Conservation (phyloP, 129 eudicot genomes). For the Kitagawia praeruptora region DNA sequence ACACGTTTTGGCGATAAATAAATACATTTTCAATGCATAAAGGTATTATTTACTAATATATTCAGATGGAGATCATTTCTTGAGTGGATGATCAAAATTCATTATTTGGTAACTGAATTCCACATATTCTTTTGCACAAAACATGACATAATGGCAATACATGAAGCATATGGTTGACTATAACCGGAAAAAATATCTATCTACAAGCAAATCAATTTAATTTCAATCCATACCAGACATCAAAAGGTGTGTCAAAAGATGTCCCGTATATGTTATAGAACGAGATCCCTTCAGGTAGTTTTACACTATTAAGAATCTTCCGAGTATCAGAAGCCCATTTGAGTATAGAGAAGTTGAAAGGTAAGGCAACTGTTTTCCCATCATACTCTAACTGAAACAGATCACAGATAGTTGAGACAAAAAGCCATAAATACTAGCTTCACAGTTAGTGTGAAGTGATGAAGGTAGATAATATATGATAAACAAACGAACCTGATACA, state of each 20-base stretch:
- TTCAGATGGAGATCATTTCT: not conserved
- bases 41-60: not conserved
- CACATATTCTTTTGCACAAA: not conserved
- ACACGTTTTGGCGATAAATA: not conserved
- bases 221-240: constrained; percentile 58
- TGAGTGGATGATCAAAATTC: not conserved
- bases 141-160: not conserved
- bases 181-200: not conserved
- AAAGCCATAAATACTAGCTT: not conserved
- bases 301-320: constrained; percentile 47
- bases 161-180: not conserved
- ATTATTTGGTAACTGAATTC: not conserved
- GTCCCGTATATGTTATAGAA: constrained; percentile 87
- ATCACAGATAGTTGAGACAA: not conserved
- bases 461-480: not conserved
- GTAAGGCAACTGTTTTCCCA: constrained; percentile 60
- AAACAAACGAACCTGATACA: not conserved
- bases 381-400: constrained; percentile 45
- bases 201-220: not conserved
- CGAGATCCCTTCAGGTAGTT: constrained; percentile 56
- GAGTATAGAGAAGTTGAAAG: constrained; percentile 62
- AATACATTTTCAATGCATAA: not conserved
- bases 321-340: constrained; percentile 84
- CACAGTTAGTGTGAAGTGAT: not conserved
- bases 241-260: constrained; percentile 78